Base-by-base conservation (phyloP, 192 early-diverging fungal genomes). In the Spizellomyces punctatus region DNA sequence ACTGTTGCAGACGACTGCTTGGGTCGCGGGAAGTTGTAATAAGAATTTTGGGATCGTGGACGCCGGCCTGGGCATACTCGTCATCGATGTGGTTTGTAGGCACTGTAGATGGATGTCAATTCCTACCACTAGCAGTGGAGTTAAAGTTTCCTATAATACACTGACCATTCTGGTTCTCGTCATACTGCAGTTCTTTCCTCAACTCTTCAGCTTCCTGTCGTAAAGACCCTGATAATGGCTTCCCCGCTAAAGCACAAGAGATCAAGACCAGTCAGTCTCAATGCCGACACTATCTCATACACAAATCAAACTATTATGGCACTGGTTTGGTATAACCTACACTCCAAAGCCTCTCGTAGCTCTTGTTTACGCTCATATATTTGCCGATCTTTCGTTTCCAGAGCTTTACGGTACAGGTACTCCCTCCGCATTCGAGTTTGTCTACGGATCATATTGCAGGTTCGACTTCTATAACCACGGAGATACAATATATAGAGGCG, bases 21-120 rank as follows among this genome's bases (percentile, higher is more conserved):
- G 97, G 95, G 66, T 98, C 95, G 64, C 96, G 84, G 14, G 95
- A 96, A 7, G 97, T 99, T 21, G 97, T 99, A 63, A 99, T 93
- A 17, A 99, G 79, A 16, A 99, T 88, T 73, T 99, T 99, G 57
- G 97, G 96, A 74, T 99, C 97, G 60, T 83, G 90, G 48, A 92
- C 86, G 54, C 97, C 97, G 14, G 96, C 95, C 17, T 89, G 88
- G 12, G 95, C 89, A 78, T 99, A 99, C 86, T 99, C 97, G 69
- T 99, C 96, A 83, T 99, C 97, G 59, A 95, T 90, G 72, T 96
- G 95, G 9, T 89, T 86, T 6, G 85, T 82, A 8, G 89, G 89
- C 16, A 68, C 86, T 92, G 46, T 5, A 9, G 19, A 60, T 50
- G 12, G 41, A 71, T 10, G 17, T 61, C 27, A 27, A 14, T n/a